Conservation (phyloP, 1,284 basidiomycete species). For the Lentinula novae-zelandiae region DNA sequence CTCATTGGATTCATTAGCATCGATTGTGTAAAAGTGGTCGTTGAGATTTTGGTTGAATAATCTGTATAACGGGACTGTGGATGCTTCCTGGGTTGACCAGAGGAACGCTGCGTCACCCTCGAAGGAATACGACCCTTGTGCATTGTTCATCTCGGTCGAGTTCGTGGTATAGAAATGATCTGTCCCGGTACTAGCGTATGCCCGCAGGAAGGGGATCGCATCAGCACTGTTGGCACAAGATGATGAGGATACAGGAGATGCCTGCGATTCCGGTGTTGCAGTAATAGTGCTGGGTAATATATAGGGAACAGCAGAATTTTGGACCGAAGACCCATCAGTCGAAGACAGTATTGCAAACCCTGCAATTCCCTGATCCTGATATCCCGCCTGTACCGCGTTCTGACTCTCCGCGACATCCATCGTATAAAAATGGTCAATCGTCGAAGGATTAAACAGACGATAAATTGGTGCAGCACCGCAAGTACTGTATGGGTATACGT, state of each 20-base stretch:
- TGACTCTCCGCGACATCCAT: background rate
- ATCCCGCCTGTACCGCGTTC: background rate
- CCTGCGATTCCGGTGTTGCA: background rate
- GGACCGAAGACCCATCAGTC: background rate
- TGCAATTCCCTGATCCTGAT: slow-evolving; percentile 1
- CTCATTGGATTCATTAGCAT: background rate
- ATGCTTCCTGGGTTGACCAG: too few species aligned
- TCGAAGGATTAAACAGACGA: background rate
- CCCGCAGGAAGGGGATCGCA: background rate
- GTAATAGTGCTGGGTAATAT: background rate
- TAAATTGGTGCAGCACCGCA: slow-evolving; percentile 1
- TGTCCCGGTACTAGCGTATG: background rate
- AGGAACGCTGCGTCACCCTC: too few species aligned
- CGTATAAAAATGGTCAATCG: slow-evolving; percentile 5
- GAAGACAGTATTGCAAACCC: background rate
- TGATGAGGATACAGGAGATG: background rate
- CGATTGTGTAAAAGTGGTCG: slow-evolving; percentile 5
- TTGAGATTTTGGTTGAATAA: background rate
- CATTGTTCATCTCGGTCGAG: background rate
- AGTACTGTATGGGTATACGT: background rate
- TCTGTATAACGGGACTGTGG: background rate
- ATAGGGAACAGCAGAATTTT: background rate
- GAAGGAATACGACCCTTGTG: too few species aligned
- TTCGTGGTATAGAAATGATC: slow-evolving; percentile 8
- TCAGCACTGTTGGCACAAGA: background rate